A percentile compares a stretch with the other conserved stretches of the same genome.
Conservation (phyloP, 345 rosid species). For the Fremontodendron californicum region DNA sequence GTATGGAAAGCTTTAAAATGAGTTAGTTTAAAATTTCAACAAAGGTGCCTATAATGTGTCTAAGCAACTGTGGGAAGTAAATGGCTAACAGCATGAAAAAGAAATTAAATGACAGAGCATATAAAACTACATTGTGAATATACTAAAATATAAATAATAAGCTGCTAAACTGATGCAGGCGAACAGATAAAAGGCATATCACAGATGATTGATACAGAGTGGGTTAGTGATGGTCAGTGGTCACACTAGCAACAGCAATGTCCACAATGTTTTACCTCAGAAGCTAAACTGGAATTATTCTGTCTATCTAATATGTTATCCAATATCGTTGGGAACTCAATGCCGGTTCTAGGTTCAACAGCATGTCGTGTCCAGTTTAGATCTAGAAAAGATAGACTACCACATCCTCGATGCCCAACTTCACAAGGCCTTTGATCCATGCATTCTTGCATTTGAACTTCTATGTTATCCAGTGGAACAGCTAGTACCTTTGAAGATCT, state of each 20-base stretch:
- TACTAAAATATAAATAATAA: not conserved
- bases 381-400: slow-evolving; percentile 45
- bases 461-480: slow-evolving; percentile 37
- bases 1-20: not conserved
- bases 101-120: not conserved
- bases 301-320: slow-evolving; percentile 32
- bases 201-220: not conserved
- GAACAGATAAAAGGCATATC: not conserved
- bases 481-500: slow-evolving; percentile 54
- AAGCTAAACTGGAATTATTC: slow-evolving; percentile 36
- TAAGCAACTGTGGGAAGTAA: not conserved
- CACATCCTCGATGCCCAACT: slow-evolving; percentile 40
- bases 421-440: slow-evolving; percentile 54
- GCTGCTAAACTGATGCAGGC: not conserved
- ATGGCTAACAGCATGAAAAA: not conserved
- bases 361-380: slow-evolving; percentile 47
- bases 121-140: not conserved
- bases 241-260: not conserved
- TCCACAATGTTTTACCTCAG: slow-evolving; percentile 52
- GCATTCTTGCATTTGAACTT: slow-evolving; percentile 30
- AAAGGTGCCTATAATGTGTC: not conserved
- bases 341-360: slow-evolving; percentile 76
- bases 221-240: not conserved
- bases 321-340: slow-evolving; percentile 69
- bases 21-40: not conserved